Conservation (phyloP, 768 basidiomycete genomes). For the Amanita pallidorosea region DNA sequence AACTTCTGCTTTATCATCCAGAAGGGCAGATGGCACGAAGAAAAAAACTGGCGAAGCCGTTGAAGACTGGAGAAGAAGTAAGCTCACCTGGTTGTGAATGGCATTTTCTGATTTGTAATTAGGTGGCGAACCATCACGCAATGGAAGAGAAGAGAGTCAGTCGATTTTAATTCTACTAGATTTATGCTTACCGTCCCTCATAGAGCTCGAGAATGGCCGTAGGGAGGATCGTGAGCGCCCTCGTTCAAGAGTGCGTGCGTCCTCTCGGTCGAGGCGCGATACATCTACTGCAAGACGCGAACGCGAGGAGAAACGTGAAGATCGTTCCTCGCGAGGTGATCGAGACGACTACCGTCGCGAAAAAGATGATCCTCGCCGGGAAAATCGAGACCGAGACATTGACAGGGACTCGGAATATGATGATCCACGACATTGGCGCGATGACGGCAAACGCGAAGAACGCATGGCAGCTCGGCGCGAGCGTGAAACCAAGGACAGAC, state of each 20-base stretch:
- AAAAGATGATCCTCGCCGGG: too few species aligned
- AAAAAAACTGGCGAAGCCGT: conserved; percentile 64
- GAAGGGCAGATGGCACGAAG: conserved; percentile 45
- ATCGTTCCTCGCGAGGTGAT: conserved; percentile 19
- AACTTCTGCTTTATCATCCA: conserved; percentile 26
- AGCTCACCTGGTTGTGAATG: conserved; percentile 11
- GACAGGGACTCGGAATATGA: conserved; percentile 47
- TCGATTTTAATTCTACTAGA: neutral
- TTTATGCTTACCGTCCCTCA: neutral
- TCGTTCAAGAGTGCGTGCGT: conserved; percentile 53
- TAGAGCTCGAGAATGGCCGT: conserved; percentile 41
- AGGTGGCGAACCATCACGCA: conserved; percentile 41
- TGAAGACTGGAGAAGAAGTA: conserved; percentile 84
- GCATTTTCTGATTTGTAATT: conserved; percentile 8
- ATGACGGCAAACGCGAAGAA: conserved; percentile 76
- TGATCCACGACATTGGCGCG: conserved; percentile 69
- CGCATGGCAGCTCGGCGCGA: conserved; percentile 53
- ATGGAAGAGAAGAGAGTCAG: conserved; percentile 55
- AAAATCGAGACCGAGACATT: conserved; percentile 22
- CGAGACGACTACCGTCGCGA: conserved; percentile 23
- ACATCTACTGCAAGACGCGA: conserved; percentile 43
- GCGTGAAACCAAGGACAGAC: conserved; percentile 26
- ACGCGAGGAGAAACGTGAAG: conserved; percentile 19
- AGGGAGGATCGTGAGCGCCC: conserved; percentile 53
- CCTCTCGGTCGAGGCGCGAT: conserved; percentile 52